These are phyloP conservation scores for Comarum palustre DNA, from an alignment of 306 rosid genomes.

Conservation along the genomic window DNA sequence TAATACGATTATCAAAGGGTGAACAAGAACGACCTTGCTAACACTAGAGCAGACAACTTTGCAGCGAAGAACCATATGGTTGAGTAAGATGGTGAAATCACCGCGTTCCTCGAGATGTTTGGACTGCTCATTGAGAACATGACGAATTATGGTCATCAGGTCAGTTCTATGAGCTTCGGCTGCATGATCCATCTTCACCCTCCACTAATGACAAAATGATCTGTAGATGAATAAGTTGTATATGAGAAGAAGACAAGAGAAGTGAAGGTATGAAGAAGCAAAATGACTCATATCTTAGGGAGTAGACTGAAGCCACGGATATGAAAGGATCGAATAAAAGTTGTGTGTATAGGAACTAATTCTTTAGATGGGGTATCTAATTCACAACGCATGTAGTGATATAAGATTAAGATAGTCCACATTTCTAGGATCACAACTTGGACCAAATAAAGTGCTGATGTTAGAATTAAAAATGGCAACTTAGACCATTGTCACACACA, in stretches of 20 bases:
- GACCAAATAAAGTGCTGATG: background rate
- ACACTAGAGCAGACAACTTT: conserved; percentile 80
- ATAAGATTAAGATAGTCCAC: background rate
- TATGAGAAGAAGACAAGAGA: background rate
- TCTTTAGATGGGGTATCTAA: no score
- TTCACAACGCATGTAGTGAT: no score
- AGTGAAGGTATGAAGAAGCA: no score
- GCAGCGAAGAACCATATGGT: conserved; percentile 83
- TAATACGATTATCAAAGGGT: background rate
- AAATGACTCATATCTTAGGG: no score
- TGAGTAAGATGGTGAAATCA: conserved; percentile 80
- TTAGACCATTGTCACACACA: no score
- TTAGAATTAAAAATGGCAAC: background rate
- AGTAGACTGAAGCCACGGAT: no score
- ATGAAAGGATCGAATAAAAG: no score
- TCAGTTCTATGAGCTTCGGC: conserved; percentile 81
- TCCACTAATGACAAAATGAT: no score
- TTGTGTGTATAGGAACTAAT: no score
- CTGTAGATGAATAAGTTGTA: background rate
- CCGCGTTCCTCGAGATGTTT: conserved; percentile 71
- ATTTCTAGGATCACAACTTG: background rate
- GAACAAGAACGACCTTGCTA: conserved; percentile 44
- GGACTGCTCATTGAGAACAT: conserved; percentile 75
- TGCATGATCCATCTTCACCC: conserved; percentile 55
- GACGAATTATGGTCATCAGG: conserved; percentile 80